A percentile compares a stretch with the other conserved stretches of the same genome.
phyloP scores from a whole-genome alignment of 306 rosid species.

The Sicyos baderoa region DNA sequence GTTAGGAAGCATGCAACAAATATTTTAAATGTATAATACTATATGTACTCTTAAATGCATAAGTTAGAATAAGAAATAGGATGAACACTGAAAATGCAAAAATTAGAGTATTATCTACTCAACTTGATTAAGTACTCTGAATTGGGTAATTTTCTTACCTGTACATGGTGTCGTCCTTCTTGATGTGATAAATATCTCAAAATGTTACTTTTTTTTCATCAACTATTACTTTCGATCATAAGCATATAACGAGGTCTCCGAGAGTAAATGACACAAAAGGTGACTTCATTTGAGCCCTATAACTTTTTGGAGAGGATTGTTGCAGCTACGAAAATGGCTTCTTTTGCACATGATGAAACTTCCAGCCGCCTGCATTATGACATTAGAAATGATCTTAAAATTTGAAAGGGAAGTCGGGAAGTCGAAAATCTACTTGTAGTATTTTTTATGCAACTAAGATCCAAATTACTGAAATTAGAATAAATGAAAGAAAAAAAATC shows the following conservation, averaged over 20 bases:
- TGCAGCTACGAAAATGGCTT: slow-evolving; percentile 67
- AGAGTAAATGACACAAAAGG: neutral
- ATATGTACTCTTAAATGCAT: neutral
- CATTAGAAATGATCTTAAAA: neutral
- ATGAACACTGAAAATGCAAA: neutral
- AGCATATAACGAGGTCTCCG: neutral
- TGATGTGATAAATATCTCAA: neutral
- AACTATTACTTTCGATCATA: neutral
- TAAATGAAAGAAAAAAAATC: no score
- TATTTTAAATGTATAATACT: neutral
- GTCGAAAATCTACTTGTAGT: neutral
- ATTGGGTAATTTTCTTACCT: neutral
- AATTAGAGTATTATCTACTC: neutral
- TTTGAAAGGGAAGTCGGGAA: neutral
- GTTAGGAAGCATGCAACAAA: neutral
- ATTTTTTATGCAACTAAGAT: neutral
- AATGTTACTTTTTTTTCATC: neutral
- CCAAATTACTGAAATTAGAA: neutral
- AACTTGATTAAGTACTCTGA: neutral
- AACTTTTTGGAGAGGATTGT: slow-evolving; percentile 41
- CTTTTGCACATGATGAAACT: slow-evolving; percentile 47
- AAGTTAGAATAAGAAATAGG: neutral
- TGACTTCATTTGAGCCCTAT: slow-evolving; percentile 2
- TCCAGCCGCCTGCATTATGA: slow-evolving; percentile 48
- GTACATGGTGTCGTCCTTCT: neutral